Conservation (phyloP, 768 basidiomycete species). For the Kockovaella imperatae region DNA sequence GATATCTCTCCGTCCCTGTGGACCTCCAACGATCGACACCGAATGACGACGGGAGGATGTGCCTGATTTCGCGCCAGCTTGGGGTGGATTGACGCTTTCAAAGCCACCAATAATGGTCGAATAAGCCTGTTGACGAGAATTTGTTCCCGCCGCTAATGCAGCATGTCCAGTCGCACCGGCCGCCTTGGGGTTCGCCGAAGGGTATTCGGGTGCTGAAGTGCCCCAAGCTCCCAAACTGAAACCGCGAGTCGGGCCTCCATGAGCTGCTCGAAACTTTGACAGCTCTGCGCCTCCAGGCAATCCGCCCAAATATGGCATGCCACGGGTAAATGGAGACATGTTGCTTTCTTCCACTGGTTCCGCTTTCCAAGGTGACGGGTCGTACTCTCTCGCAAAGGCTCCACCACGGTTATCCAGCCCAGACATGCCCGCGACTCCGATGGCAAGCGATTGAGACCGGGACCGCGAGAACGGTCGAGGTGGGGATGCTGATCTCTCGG, state of each 20-base stretch:
- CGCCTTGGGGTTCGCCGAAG: constrained; percentile 24
- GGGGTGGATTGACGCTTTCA: neutral
- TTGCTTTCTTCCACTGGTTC: constrained; percentile 27
- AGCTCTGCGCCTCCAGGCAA: neutral
- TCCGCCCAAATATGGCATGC: constrained; percentile 4
- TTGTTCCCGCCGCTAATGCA: neutral
- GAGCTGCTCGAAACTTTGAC: constrained; percentile 5
- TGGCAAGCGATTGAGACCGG: constrained; percentile 36
- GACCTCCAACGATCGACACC: constrained; percentile 40
- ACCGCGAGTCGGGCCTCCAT: constrained; percentile 5
- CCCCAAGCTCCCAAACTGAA: constrained; percentile 10
- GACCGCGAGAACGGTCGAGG: constrained; percentile 36
- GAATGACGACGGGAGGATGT: constrained; percentile 36
- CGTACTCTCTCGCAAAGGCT: constrained; percentile 14
- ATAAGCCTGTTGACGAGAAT: constrained; percentile 6
- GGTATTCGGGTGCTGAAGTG: constrained; percentile 8
- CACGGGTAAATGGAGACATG: constrained; percentile 35
- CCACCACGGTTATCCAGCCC: constrained; percentile 19
- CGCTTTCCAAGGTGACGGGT: constrained; percentile 18
- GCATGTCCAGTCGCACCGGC: constrained; percentile 12
- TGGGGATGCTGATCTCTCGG: too few relatives aligned
- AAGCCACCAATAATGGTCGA: constrained; percentile 12
- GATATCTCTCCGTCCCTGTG: constrained; percentile 35
- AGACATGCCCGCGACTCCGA: constrained; percentile 33
- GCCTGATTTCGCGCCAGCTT: constrained; percentile 30